Evolutionary conservation across 2,329 filamentous ascomycete species (phyloP).

Genomic region (Aspergillus versicolor): DNA sequence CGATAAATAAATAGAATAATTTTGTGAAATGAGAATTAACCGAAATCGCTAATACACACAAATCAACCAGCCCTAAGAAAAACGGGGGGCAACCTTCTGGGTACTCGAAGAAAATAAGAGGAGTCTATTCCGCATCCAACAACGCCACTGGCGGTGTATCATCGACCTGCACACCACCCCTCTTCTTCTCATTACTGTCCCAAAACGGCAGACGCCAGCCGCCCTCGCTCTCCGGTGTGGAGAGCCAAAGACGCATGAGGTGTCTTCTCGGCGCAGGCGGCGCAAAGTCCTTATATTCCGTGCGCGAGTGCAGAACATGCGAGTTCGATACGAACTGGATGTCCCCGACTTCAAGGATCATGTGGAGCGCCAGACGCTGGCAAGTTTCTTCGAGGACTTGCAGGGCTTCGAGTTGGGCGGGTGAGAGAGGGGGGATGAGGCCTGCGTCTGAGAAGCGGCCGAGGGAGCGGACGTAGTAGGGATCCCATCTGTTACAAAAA

Average conservation of each 20-base stretch:
- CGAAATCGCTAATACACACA: constrained; percentile 10
- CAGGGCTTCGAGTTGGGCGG: constrained; percentile 25
- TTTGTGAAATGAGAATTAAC: not conserved
- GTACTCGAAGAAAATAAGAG: not conserved
- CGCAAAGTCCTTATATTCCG: constrained; percentile 27
- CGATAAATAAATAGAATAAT: not conserved
- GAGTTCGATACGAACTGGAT: constrained; percentile 29
- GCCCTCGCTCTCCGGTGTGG: constrained; percentile 26
- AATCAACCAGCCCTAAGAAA: not conserved
- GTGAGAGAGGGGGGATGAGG: constrained; percentile 38
- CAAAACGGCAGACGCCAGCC: constrained; percentile 28
- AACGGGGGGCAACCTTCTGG: not conserved
- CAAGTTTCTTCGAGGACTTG: constrained; percentile 26
- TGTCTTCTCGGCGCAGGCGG: constrained; percentile 22
- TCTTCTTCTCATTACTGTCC: constrained; percentile 27
- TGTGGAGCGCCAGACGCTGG: constrained; percentile 24
- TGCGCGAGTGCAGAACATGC: constrained; percentile 29
- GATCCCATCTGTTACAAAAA: constrained; percentile 62
- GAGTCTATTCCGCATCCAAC: constrained; percentile 24
- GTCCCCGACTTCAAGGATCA: constrained; percentile 27
- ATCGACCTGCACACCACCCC: constrained; percentile 31
- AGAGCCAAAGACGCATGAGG: constrained; percentile 29
- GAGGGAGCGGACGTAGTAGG: constrained; percentile 79
- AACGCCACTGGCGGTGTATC: constrained; percentile 24
- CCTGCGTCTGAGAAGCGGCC: constrained; percentile 71